Conservation (phyloP, 2,329 filamentous ascomycete genomes). For the Fusarium musae region DNA sequence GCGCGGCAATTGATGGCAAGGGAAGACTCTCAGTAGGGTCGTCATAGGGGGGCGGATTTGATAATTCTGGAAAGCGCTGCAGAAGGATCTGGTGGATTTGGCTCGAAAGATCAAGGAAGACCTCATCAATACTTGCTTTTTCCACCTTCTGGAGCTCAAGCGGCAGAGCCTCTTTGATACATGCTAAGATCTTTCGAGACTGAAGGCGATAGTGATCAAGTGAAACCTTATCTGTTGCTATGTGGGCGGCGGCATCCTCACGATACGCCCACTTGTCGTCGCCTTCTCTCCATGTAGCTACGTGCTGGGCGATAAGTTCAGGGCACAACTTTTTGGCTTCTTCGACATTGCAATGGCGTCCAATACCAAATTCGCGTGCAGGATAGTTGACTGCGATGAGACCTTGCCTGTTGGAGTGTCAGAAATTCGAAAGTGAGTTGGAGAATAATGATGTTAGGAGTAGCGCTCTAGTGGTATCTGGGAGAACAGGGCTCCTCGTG, state of each 20-base stretch:
- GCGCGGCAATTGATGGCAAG: conserved; percentile 71
- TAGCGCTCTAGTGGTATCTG: background rate
- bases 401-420: conserved; percentile 70
- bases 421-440: conserved; percentile 11
- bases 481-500: background rate
- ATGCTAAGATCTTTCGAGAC: conserved; percentile 81
- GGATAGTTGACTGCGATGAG: conserved; percentile 98
- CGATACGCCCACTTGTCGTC: conserved; percentile 93
- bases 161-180: conserved; percentile 80
- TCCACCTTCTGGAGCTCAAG: conserved; percentile 77
- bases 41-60: conserved; percentile 73
- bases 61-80: conserved; percentile 79
- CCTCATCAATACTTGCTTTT: conserved; percentile 95
- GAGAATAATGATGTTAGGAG: background rate
- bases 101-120: conserved; percentile 90
- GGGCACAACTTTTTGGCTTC: conserved; percentile 92
- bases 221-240: conserved; percentile 91
- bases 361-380: conserved; percentile 82
- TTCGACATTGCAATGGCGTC: conserved; percentile 78
- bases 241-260: conserved; percentile 80
- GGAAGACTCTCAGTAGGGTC: conserved; percentile 78
- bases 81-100: conserved; percentile 82
- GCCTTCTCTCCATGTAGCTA: conserved; percentile 93
- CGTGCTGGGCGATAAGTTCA: conserved; percentile 85
- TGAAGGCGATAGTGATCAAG: conserved; percentile 91